Conservation (phyloP, 106 monocot species). For the Platanthera guangdongensis region DNA sequence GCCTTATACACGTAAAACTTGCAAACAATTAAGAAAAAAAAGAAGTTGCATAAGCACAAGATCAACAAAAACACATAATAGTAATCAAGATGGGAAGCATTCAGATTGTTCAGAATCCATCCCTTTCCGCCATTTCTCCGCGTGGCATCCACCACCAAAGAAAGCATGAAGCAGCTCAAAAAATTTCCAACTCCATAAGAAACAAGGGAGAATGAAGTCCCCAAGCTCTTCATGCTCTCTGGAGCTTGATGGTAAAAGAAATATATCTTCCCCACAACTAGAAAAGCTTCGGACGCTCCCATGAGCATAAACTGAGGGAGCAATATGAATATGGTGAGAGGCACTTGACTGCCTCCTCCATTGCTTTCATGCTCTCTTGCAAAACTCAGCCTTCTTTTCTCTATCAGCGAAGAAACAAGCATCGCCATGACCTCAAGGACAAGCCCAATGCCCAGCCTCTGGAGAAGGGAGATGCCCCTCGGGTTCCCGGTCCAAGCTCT, state of each 20-base stretch:
- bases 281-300: neutral
- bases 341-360: neutral
- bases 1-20: neutral
- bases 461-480: constrained; percentile 11
- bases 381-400: constrained; percentile 10
- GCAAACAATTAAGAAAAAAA: neutral
- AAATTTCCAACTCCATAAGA: neutral
- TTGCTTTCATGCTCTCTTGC: neutral
- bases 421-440: neutral
- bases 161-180: neutral
- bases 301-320: constrained; percentile 41
- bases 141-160: neutral
- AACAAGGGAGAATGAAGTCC: neutral
- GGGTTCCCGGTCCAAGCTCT: neutral
- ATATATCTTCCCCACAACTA: neutral
- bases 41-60: neutral
- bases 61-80: neutral
- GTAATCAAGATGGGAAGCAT: neutral
- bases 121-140: neutral
- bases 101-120: neutral
- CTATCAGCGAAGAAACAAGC: neutral
- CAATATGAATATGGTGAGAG: constrained; percentile 31
- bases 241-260: no score
- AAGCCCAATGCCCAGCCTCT: constrained; percentile 8
- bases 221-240: neutral